phyloP scores from a whole-genome alignment of 2,329 filamentous ascomycete genomes.

The Sporothrix dimorphospora region DNA sequence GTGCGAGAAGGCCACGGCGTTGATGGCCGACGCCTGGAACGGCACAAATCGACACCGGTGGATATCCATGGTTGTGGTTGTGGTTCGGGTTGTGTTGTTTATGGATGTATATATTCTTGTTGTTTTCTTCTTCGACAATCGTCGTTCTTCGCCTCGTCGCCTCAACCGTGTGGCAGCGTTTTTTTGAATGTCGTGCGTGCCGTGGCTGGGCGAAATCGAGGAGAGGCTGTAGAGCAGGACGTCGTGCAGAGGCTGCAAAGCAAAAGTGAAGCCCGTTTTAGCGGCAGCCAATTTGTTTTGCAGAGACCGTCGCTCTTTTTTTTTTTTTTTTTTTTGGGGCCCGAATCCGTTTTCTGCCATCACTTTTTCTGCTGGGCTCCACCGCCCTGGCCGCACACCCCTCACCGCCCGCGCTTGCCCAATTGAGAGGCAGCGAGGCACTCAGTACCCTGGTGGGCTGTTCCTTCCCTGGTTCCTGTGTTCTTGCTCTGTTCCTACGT shows the following conservation, averaged over 20 bases:
- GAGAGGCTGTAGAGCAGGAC: background rate
- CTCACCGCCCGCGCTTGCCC: constrained; percentile 20
- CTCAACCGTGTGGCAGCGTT: constrained; percentile 2
- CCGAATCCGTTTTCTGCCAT: constrained; percentile 20
- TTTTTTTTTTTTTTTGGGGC: constrained; percentile 30
- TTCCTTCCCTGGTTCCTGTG: background rate
- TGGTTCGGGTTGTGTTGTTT: background rate
- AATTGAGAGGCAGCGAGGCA: background rate
- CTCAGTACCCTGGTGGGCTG: background rate
- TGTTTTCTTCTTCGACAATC: background rate
- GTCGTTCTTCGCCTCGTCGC: background rate
- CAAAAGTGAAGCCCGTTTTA: constrained; percentile 21
- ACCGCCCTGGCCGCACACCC: background rate
- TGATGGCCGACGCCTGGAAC: constrained; percentile 89
- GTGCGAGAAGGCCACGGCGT: constrained; percentile 92
- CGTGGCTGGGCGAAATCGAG: background rate
- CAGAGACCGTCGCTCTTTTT: constrained; percentile 25
- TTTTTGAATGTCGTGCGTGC: constrained; percentile 9
- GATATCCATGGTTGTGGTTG: constrained; percentile 73
- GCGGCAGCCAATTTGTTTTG: constrained; percentile 13
- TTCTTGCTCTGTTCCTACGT: no score
- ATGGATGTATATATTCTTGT: background rate
- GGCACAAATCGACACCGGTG: constrained; percentile 96
- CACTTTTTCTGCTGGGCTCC: constrained; percentile 21
- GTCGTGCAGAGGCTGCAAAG: constrained; percentile 21